Base-by-base conservation (phyloP, 768 basidiomycete species). In the Pleurotus citrinopileatus region DNA sequence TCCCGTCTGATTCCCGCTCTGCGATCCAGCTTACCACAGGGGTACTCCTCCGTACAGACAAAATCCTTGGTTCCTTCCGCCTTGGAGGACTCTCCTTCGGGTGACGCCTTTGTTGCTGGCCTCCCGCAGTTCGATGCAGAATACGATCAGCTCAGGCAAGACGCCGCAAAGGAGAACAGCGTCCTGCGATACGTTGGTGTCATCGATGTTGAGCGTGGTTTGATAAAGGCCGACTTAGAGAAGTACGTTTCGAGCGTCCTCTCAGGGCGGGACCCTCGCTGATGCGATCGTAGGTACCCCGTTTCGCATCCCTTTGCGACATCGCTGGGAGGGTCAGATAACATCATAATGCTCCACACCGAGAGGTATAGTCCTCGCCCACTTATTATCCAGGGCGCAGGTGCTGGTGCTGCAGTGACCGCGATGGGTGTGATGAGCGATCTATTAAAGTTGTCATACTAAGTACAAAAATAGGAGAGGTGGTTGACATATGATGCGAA, bases 381-480 rank as follows among this genome's bases (percentile, higher is more conserved):
- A 1, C 74, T 99, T 53, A 91, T 98, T 56, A 80, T 99, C 28
- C 96, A 98, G 64, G 97, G 97, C 46, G 87, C 95, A 0, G 97
- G 97, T 2, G 97, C 97, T 0, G 97, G 97, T n/a, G 94, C 94
- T 1, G 94, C 89, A 22, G 96, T 98, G 12, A 99, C 97, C 27
- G 97, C 97, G 0, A 98, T 98, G 93, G 97, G 97, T 6, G 94
- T 98, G 13, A 78, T 96, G 59, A 86, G 89, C 43, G 96, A 98
- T 65, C 70, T 95, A 51, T 69, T 98, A 65, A 89, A 81, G 64
- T 62, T 82, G 26, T 65, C 65, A 1, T 79, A 61, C 32, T 40
- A 19, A n/a, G n/a, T n/a, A n/a, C n/a, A n/a, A n/a, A n/a, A n/a
- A n/a, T n/a, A n/a, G n/a, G n/a, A n/a, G n/a, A n/a, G n/a, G n/a